A percentile compares a stretch with the other conserved stretches of the same genome.
These are phyloP conservation scores for Sporothrix globosa DNA, from an alignment of 2,329 filamentous ascomycete species.

Conservation along the genomic window DNA sequence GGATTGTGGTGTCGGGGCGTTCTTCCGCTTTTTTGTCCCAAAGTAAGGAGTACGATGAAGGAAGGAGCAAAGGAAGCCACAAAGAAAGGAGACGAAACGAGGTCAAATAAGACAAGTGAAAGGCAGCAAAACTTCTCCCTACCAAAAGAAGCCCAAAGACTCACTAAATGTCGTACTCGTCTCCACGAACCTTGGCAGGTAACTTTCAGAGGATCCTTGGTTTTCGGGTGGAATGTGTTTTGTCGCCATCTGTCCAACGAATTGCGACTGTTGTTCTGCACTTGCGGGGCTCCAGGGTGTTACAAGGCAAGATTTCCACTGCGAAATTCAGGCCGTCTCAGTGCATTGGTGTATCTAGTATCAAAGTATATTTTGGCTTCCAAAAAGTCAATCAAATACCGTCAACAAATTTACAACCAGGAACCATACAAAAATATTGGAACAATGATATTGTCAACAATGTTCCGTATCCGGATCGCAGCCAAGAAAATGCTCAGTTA, in stretches of 20 bases:
- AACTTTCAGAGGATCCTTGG: not conserved
- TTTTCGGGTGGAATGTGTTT: not conserved
- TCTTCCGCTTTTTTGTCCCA: not conserved
- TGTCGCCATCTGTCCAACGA: slow-evolving; percentile 3
- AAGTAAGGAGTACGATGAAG: not conserved
- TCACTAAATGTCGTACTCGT: not conserved
- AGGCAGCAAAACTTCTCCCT: no score
- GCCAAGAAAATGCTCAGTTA: slow-evolving; percentile 5
- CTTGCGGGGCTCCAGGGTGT: not conserved
- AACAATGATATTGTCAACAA: not conserved
- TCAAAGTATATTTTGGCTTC: not conserved
- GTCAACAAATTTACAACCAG: not conserved
- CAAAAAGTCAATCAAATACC: not conserved
- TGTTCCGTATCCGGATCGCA: not conserved
- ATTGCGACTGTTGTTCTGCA: not conserved
- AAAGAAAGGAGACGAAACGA: not conserved
- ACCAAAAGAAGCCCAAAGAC: not conserved
- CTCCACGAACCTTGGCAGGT: not conserved
- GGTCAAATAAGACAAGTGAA: not conserved
- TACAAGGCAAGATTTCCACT: not conserved
- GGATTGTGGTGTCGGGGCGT: not conserved
- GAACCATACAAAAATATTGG: not conserved
- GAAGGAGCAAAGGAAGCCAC: not conserved
- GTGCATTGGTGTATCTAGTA: not conserved
- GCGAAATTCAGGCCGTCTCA: no score